These are phyloP conservation scores for Crepidotus variabilis DNA, from an alignment of 768 basidiomycete genomes.

Conservation along the genomic window DNA sequence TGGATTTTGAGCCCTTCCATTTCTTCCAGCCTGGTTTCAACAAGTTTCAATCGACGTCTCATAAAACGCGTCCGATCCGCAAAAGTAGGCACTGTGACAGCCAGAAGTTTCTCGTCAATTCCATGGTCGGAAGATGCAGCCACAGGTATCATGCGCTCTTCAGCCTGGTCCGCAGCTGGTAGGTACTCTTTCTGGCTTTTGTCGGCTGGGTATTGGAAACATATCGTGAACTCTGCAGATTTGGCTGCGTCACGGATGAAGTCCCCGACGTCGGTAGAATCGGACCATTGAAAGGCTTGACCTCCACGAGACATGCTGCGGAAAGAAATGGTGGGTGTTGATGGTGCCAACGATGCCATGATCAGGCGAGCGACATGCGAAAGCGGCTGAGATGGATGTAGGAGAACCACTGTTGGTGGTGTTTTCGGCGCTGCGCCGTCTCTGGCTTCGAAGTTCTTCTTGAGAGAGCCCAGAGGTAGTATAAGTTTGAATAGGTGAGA, in stretches of 20 bases:
- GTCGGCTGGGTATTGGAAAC: conserved; percentile 25
- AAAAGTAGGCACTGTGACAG: conserved; percentile 60
- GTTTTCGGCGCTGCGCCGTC: neutral
- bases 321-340: conserved; percentile 39
- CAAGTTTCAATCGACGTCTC: conserved; percentile 37
- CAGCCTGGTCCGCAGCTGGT: conserved; percentile 4
- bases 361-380: conserved; percentile 62
- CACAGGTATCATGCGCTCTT: conserved; percentile 2
- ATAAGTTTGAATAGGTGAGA: conserved; percentile 67
- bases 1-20: conserved; percentile 53
- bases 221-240: conserved; percentile 49
- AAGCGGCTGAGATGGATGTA: conserved; percentile 68
- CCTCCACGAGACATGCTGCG: conserved; percentile 30
- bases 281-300: conserved; percentile 51
- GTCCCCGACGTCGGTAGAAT: conserved; percentile 61
- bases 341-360: conserved; percentile 35
- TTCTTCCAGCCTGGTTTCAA: conserved; percentile 38
- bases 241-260: conserved; percentile 63
- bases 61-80: conserved; percentile 59
- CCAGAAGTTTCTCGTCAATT: conserved; percentile 25
- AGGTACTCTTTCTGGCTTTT: conserved; percentile 1
- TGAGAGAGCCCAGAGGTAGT: conserved; percentile 36
- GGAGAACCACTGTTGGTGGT: conserved; percentile 52
- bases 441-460: conserved; percentile 1
- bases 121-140: conserved; percentile 7